Percentiles rank a stretch among this genome's conserved stretches.
Conservation (phyloP, 148 eudicot species). For the Chenopodium suecicum region DNA sequence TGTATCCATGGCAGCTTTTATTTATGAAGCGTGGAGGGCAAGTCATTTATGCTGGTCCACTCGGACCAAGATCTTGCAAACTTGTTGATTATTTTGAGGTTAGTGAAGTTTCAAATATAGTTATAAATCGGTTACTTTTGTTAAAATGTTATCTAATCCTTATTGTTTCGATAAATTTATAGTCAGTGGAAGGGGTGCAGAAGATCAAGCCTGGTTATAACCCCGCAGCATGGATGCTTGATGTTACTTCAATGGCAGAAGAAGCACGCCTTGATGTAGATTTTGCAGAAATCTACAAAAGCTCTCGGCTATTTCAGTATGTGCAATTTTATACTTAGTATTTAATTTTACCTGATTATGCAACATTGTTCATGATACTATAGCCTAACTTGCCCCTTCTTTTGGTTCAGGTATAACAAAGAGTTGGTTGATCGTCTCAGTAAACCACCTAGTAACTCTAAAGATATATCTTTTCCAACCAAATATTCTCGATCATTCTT, state of each 20-base stretch:
- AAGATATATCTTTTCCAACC: constrained; percentile 78
- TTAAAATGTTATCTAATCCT: not conserved
- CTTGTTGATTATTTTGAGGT: constrained; percentile 91
- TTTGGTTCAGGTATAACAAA: constrained; percentile 59
- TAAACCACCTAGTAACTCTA: constrained; percentile 63
- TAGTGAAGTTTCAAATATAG: constrained; percentile 2
- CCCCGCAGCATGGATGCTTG: constrained; percentile 99
- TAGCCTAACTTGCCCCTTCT: constrained; percentile 18
- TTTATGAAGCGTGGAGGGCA: constrained; percentile 98
- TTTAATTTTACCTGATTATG: not conserved
- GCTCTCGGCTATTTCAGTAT: constrained; percentile 67
- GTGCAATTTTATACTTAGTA: constrained; percentile 23
- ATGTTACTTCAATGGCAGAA: constrained; percentile 79
- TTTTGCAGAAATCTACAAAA: constrained; percentile 86
- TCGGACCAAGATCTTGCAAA: constrained; percentile 80
- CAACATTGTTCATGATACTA: not conserved
- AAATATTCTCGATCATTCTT: constrained; percentile 61
- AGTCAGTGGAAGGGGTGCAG: constrained; percentile 84
- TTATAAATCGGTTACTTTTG: not conserved
- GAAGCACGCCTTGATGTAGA: constrained; percentile 81
- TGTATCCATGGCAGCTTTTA: constrained; percentile 60
- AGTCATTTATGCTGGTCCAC: constrained; percentile 92
- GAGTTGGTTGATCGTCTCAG: constrained; percentile 81
- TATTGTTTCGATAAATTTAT: constrained; percentile 14
- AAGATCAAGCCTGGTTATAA: constrained; percentile 84